Evolutionary conservation across 106 monocot genomes (phyloP), one percentile per base, ranked within the genome.

Genomic region (Chionographis japonica): DNA sequence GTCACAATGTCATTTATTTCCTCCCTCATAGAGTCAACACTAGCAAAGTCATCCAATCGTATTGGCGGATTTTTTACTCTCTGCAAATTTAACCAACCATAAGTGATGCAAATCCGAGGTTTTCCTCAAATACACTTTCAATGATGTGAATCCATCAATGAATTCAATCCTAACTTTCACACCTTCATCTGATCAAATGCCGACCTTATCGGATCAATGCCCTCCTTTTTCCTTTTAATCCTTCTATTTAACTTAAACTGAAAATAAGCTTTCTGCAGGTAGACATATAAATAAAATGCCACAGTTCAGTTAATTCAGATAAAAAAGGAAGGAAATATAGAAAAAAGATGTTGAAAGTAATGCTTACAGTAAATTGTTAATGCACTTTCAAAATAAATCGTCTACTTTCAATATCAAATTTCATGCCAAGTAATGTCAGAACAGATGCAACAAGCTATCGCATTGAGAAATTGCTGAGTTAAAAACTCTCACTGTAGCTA

Each of bases 171-270:
- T 56, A 51, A 65, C 41, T 57, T 65, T 62, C 50, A 12, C 70
- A 92, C 92, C 92, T 88, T 92, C 92, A 92, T 92, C 71, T 85
- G 80, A 79, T 92, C 88, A 78, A 92, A 92, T 73, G 88, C 92
- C 77, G 88, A 78, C 63, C 73, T 76, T 85, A 92, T 92, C 37
- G 92, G 92, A 54, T 92, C 92, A 60, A 88, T 15, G 4, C 88
- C 92, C 56, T 83, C 83, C 62, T 82, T 88, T 72, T 81, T 83
- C 71, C 78, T 80, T 46, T 69, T 74, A 60, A 80, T 70, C 58
- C 58, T 73, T 83, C 76, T 83, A 35, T 46, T 69, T 74, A 66
- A 39, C 74, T 79, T 85, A 65, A 78, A 85, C 14, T 68, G 68
- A 68, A 73, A 73, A 79, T 88, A 92, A 58, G 59, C 27, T 78